phyloP scores from a whole-genome alignment of 495 filamentous ascomycete species.

The Glarea lozoyensis region DNA sequence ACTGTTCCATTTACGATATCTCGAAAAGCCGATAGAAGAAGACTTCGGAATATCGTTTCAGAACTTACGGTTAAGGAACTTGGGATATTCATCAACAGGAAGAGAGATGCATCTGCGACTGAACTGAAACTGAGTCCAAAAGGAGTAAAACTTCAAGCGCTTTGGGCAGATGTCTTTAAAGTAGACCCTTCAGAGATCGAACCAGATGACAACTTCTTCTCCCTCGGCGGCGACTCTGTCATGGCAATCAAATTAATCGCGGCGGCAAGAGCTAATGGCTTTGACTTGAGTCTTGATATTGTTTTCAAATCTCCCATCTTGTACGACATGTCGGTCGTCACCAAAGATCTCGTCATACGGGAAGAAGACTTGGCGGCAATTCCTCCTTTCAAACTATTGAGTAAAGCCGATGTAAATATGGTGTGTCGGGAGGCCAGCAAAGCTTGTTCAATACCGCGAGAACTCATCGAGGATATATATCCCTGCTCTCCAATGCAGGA shows the following conservation, averaged over 20 bases:
- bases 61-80: neutral
- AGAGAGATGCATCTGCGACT: neutral
- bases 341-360: neutral
- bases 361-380: neutral
- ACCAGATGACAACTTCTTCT: conserved; percentile 51
- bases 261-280: conserved; percentile 39
- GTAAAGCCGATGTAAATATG: neutral
- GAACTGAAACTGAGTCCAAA: neutral
- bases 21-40: neutral
- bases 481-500: conserved; percentile 65
- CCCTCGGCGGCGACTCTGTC: conserved; percentile 60
- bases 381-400: neutral
- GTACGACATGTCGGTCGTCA: neutral
- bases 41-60: neutral
- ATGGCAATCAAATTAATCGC: conserved; percentile 61
- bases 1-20: neutral
- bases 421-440: neutral
- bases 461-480: conserved; percentile 52
- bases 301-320: conserved; percentile 29
- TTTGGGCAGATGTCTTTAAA: neutral
- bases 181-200: conserved; percentile 21
- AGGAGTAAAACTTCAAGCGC: neutral
- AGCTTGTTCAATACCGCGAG: conserved; percentile 6
- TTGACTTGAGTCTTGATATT: conserved; percentile 45
- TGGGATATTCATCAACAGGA: neutral